phyloP scores from a whole-genome alignment of 2,329 filamentous ascomycete species.

The Pestalotiopsis sp. region DNA sequence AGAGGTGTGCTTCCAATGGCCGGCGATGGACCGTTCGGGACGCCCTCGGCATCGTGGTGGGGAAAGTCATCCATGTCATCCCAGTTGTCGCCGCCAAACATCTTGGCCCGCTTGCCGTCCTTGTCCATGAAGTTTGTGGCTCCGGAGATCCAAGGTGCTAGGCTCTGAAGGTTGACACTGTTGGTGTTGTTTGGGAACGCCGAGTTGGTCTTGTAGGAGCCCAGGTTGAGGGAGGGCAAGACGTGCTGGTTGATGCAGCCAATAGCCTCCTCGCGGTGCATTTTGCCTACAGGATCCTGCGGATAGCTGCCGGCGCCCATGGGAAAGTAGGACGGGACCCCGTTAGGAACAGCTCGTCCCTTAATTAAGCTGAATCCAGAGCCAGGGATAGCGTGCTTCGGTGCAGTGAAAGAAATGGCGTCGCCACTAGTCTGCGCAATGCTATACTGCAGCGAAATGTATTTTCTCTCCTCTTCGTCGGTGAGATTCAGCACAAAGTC shows the following conservation, averaged over 20 bases:
- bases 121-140: slow-evolving; percentile 32
- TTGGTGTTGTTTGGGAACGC: slow-evolving; percentile 38
- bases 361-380: slow-evolving; percentile 65
- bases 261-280: slow-evolving; percentile 67
- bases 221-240: slow-evolving; percentile 59
- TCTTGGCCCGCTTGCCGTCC: slow-evolving; percentile 34
- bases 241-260: slow-evolving; percentile 72
- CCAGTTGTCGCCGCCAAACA: slow-evolving; percentile 24
- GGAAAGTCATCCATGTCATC: slow-evolving; percentile 26
- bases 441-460: slow-evolving; percentile 66
- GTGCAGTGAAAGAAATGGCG: slow-evolving; percentile 58
- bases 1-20: slow-evolving; percentile 53
- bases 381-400: slow-evolving; percentile 51
- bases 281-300: slow-evolving; percentile 63
- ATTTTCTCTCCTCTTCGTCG: slow-evolving; percentile 68
- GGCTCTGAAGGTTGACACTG: slow-evolving; percentile 53
- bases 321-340: slow-evolving; percentile 64
- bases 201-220: slow-evolving; percentile 42
- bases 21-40: slow-evolving; percentile 27
- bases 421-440: slow-evolving; percentile 52
- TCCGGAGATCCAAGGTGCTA: slow-evolving; percentile 56
- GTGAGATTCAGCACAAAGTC: slow-evolving; percentile 75
- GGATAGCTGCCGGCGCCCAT: slow-evolving; percentile 45
- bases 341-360: slow-evolving; percentile 66
- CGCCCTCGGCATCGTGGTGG: slow-evolving; percentile 8